These are phyloP conservation scores for Chaetomium olivaceum DNA, from an alignment of 2,329 filamentous ascomycete genomes.

Conservation along the genomic window DNA sequence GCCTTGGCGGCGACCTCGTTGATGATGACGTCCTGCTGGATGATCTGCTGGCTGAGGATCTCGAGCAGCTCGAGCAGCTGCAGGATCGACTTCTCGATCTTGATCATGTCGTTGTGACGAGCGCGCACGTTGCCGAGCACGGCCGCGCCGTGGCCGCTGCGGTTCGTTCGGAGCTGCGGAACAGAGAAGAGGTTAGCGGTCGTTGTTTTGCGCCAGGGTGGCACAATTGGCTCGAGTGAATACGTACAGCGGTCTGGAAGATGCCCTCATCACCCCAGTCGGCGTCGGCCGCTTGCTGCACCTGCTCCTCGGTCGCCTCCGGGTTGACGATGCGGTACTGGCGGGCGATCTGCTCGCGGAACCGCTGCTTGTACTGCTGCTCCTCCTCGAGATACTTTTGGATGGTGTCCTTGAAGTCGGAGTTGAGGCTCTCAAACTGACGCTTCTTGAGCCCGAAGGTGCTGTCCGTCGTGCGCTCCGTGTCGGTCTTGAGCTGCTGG, in stretches of 20 bases:
- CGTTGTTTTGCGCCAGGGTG: not conserved
- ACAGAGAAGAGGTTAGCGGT: not conserved
- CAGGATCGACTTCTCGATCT: slow-evolving; percentile 72
- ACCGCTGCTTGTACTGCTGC: slow-evolving; percentile 67
- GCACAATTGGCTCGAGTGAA: not conserved
- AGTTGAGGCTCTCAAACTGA: slow-evolving; percentile 69
- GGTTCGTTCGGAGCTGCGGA: slow-evolving; percentile 69
- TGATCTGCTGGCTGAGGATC: slow-evolving; percentile 72
- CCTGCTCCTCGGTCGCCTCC: slow-evolving; percentile 72
- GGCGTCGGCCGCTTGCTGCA: slow-evolving; percentile 65
- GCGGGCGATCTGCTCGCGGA: slow-evolving; percentile 75
- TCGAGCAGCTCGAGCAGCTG: slow-evolving; percentile 72
- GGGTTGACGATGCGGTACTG: slow-evolving; percentile 83
- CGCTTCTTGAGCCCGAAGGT: slow-evolving; percentile 67
- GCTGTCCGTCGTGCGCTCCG: slow-evolving; percentile 60
- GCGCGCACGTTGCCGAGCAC: slow-evolving; percentile 77
- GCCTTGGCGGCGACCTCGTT: slow-evolving; percentile 65
- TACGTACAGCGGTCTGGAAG: slow-evolving; percentile 76
- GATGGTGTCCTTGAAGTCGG: slow-evolving; percentile 70
- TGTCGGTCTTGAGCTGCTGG: slow-evolving; percentile 72
- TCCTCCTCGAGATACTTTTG: slow-evolving; percentile 72
- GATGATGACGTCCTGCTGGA: slow-evolving; percentile 69
- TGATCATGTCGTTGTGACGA: slow-evolving; percentile 79
- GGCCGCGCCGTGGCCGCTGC: slow-evolving; percentile 69
- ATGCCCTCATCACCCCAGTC: slow-evolving; percentile 79